Base-by-base conservation (phyloP, 331 rosid genomes). In the Malus hybrid region DNA sequence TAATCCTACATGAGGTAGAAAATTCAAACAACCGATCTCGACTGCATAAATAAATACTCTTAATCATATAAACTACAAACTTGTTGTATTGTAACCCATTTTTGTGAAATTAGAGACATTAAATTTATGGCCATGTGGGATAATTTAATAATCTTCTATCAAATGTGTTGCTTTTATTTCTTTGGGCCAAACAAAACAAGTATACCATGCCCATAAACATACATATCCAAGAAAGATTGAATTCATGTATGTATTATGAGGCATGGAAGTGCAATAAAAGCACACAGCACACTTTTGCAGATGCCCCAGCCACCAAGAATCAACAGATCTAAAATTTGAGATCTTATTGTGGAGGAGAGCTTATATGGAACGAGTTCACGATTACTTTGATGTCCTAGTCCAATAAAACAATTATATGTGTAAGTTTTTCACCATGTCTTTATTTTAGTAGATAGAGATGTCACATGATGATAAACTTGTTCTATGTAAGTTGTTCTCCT, bases 341-440 rank as follows among this genome's bases (percentile, higher is more conserved):
- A 3, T 3, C 5, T 10, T 42, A 42, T 42, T 11, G 48, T 10
- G 48, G 48, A 3, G 48, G 3, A 42, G 0, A 42, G 0, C 1
- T 42, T 42, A 10, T 5, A 32, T 42, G 8, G 14, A 42, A 42
- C 5, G 0, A 11, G 48, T 42, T 42, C 48, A 42, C 5, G 1
- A 1, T 10, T 4, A 10, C 0, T 42, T 5, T 42, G 4, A 42
- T 0, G 48, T 42, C 1, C 0, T 42, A 0, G 0, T 42, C 1
- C 0, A 42, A 42, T 42, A 42, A 42, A 42, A 42, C 0, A 42
- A 10, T 42, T 5, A 42, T 42, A 29, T 29, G 48, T 42, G 14
- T 42, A 10, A 42, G 5, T 42, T 42, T 42, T 42, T 42, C 1
- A 42, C 1, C 14, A 42, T 0, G 5, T 42, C 14, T 42, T 42